Conservation (phyloP, 345 rosid genomes). For the Iberis pinnata region DNA sequence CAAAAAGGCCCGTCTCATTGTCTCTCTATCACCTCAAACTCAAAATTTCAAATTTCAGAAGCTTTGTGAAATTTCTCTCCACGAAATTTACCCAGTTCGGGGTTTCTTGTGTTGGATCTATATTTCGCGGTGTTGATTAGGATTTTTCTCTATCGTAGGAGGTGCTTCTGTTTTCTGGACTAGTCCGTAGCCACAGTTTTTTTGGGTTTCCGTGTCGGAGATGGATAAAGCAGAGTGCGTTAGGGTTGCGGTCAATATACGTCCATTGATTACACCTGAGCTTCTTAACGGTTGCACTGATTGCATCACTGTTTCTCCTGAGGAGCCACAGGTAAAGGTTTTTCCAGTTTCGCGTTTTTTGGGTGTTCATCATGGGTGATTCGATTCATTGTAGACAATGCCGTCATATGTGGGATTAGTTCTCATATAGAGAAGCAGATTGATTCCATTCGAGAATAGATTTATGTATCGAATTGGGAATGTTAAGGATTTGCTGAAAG, state of each 20-base stretch:
- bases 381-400: neutral
- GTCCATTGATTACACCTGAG: slow-evolving; percentile 84
- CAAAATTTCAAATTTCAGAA: slow-evolving; percentile 29
- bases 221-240: slow-evolving; percentile 70
- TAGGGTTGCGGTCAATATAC: slow-evolving; percentile 77
- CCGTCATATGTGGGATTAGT: too few relatives aligned
- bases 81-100: neutral
- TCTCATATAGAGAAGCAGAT: neutral
- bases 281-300: slow-evolving; percentile 80
- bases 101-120: slow-evolving; percentile 6
- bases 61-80: neutral
- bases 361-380: too few relatives aligned
- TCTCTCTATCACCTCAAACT: neutral
- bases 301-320: slow-evolving; percentile 74
- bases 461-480: too few relatives aligned
- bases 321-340: slow-evolving; percentile 86
- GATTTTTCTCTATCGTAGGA: too few relatives aligned
- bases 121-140: neutral
- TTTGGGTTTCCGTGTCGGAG: slow-evolving; percentile 8
- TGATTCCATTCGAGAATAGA: too few relatives aligned
- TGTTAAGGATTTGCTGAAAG: too few relatives aligned
- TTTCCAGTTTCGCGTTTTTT: too few relatives aligned
- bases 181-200: neutral
- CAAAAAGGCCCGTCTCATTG: slow-evolving; percentile 7
- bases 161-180: slow-evolving; percentile 8